Conservation (phyloP, 2,329 filamentous ascomycete genomes). For the Trichoderma harzianum region DNA sequence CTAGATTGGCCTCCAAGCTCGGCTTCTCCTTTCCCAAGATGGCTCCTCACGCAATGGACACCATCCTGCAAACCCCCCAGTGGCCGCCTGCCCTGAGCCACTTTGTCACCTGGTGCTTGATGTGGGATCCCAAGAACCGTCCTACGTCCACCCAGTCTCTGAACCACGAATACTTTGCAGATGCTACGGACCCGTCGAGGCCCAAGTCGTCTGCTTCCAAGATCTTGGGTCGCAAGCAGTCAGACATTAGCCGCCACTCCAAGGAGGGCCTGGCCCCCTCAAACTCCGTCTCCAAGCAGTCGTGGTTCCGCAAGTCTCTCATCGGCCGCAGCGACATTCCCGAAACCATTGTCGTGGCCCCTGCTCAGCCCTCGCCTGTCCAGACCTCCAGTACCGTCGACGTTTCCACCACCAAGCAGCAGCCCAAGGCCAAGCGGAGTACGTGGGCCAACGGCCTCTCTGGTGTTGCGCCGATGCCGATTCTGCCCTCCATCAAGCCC, state of each 20-base stretch:
- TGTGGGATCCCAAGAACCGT: conserved; percentile 94
- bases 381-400: conserved; percentile 42
- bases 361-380: conserved; percentile 41
- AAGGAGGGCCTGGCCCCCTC: conserved; percentile 56
- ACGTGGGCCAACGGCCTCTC: conserved; percentile 87
- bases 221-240: conserved; percentile 85
- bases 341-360: conserved; percentile 52
- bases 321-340: conserved; percentile 73
- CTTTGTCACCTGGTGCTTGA: conserved; percentile 97
- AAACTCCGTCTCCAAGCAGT: conserved; percentile 75
- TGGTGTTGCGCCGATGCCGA: conserved; percentile 87
- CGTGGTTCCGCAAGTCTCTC: conserved; percentile 95
- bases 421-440: conserved; percentile 71
- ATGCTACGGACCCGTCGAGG: conserved; percentile 85
- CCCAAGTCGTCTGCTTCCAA: conserved; percentile 87
- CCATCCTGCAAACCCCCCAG: conserved; percentile 82
- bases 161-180: conserved; percentile 88
- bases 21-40: conserved; percentile 99
- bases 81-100: conserved; percentile 86
- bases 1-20: conserved; percentile 86
- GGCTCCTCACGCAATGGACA: conserved; percentile 95
- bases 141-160: conserved; percentile 93
- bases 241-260: conserved; percentile 67
- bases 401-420: conserved; percentile 32
- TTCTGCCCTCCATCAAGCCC: conserved; percentile 88